Conservation (phyloP, 169 alveolate genomes). For the Plasmodium coatneyi region DNA sequence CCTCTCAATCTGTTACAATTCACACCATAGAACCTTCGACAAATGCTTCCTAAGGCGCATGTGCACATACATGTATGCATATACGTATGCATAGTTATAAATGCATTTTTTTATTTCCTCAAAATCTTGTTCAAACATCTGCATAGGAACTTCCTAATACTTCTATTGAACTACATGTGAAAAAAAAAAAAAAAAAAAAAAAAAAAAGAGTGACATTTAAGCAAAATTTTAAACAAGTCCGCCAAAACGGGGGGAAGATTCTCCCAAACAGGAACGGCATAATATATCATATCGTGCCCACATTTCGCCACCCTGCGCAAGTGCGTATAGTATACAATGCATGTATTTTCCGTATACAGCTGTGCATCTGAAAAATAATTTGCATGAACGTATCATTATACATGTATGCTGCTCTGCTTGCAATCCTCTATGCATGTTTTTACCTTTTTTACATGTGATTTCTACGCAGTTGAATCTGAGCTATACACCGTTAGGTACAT, state of each 20-base stretch:
- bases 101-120: background rate
- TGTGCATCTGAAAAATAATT: background rate
- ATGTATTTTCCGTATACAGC: background rate
- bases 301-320: background rate
- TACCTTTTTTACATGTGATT: background rate
- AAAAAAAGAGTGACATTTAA: background rate
- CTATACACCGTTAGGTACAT: background rate
- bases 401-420: background rate
- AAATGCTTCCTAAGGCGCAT: background rate
- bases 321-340: background rate
- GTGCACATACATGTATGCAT: slow-evolving; percentile 4
- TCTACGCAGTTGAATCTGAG: background rate
- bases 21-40: background rate
- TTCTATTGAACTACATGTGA: background rate
- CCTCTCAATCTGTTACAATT: background rate
- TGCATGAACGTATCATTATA: background rate
- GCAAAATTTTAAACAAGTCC: background rate
- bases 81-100: slow-evolving; percentile 3
- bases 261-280: background rate
- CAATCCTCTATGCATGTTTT: background rate
- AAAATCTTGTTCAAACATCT: background rate
- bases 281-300: background rate
- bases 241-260: background rate
- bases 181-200: background rate
- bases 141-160: background rate